Base-by-base conservation (phyloP, 163 green algal species). In the Chloromonas sp. region DNA sequence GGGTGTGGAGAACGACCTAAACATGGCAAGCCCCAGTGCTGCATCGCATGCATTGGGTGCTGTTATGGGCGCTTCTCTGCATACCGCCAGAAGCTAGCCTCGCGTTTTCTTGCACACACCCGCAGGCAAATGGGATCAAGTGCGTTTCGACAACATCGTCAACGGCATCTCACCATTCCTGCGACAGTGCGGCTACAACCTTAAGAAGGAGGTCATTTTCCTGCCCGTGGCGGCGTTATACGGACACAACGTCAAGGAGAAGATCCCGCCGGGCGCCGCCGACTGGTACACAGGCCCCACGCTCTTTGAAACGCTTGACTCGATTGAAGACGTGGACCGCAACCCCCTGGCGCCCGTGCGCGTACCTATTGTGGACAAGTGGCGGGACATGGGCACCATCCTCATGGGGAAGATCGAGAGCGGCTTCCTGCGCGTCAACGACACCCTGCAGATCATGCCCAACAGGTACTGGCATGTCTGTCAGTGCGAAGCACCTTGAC, bases 331-430 rank as follows among this genome's bases (percentile, higher is more conserved):
- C 3, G 71, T 89, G 60, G 81, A 91, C 76, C 85, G 87, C 14
- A 92, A 96, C 91, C 92, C 94, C 2, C 86, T 93, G 70, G 91
- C 87, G 1, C 94, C 96, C 79, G 98, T 98, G 93, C 94, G 97
- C 71, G 98, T 99, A 95, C 94, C 95, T 57, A 92, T 99, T 79
- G 96, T 99, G 74, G 97, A 99, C 93, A 97, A 96, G 89, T 99
- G 88, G 88, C 85, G 85, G 79, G 97, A 99, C 90, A 98, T 99
- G 96, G 97, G 97, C 84, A 98, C 95, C 60, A 96, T 99, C 82
- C 92, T 99, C 58, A 99, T 99, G 97, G 97, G 97, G 84, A 99
- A 99, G 92, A 95, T 89, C 79, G 97, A 99, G 93, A 90, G 92
- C 5, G 97, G 97, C 13, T 93, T 97, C 70, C 93, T 99, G 62